Base-by-base conservation (phyloP, 2,329 filamentous ascomycete species). In the Monilinia laxa region DNA sequence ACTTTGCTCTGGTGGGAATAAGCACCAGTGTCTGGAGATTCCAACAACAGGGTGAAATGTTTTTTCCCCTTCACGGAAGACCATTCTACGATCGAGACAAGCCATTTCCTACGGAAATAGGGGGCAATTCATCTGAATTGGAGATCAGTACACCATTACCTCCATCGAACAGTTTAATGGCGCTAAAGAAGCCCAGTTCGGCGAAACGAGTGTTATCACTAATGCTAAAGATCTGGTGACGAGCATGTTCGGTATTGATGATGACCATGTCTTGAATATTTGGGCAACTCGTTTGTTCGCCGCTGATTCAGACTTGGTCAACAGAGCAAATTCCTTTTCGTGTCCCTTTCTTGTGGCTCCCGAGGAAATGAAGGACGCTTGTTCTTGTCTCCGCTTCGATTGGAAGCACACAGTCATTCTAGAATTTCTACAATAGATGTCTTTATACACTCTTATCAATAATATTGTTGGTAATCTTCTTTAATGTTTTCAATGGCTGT, bases 331-430 rank as follows among this genome's bases (percentile, higher is more conserved):
- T 68, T 78, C 0, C 72, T 80, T 4, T 81, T 83, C 62, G 82
- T 80, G 28, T 80, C 81, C 52, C 71, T 83, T 18, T 83, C 83
- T 68, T 81, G 82, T 5, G 82, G 81, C 20, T 75, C 81, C 1
- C 76, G 75, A 52, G 79, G 78, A 2, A 81, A 82, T 68, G 80
- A 82, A 68, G 80, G 80, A 80, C 73, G 75, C 20, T 75, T 74
- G 23, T 59, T 77, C 14, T 70, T 81, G 7, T 75, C 73, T 7
- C 65, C 79, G 75, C 31, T 77, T 82, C 42, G 80, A 82, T 70
- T 81, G 79, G 76, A 75, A 80, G 53, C 81, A 81, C 66, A 78
- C 81, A 53, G 67, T 67, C 28, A 74, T 79, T 62, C 45, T 47
- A 47, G 45, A 20, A n/a, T 65, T 66, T 20, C 69, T 68, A 12